Base-by-base conservation (phyloP, 73 alveolate genomes). In the Tetrahymena thermophila region DNA sequence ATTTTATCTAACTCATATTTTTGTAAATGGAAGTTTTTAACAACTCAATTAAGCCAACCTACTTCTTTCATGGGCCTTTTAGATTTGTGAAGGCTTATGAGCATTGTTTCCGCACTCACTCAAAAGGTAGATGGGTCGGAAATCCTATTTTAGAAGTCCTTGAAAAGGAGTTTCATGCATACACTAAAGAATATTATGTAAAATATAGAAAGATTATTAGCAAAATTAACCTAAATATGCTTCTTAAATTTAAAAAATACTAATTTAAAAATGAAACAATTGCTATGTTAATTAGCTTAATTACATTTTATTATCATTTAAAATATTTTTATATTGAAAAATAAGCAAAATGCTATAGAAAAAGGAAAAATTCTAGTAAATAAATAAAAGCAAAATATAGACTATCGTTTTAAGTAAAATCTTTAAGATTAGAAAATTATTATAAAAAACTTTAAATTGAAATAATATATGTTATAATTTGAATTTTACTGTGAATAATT, bases 71-170 rank as follows among this genome's bases (percentile, higher is more conserved):
- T 71, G 89, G 89, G 35, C 97, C 97, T 19, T 95, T 96, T 57
- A 94, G 99, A 85, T 96, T 96, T 56, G 99, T 99, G 15, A 97
- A 98, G 94, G 98, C 99, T 6, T 99, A 99, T 94, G 98, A 96
- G 84, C 99, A 97, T 97, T 95, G 95, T 83, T 99, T 96, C 93
- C 96, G 94, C 43, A 96, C 98, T 84, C 95, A 96, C 95, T 97
- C 98, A 28, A 98, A 99, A 95, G 94, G 96, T 50, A 93, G 99
- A 95, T 99, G 99, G 99, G 85, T 97, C 8, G 99, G 98, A 35
- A 96, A 96, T 96, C 93, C 95, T 84, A 40, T 99, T 56, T 40
- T 98, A 40, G 98, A 96, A 50, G 98, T 98, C 13, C 97, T 97
- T 96, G 94, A 83, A 3, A 95, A 97, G n/a, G 99, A 99, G 95